Base-by-base conservation (phyloP, 1,284 basidiomycete species). In the Hymenochaete sp. region DNA sequence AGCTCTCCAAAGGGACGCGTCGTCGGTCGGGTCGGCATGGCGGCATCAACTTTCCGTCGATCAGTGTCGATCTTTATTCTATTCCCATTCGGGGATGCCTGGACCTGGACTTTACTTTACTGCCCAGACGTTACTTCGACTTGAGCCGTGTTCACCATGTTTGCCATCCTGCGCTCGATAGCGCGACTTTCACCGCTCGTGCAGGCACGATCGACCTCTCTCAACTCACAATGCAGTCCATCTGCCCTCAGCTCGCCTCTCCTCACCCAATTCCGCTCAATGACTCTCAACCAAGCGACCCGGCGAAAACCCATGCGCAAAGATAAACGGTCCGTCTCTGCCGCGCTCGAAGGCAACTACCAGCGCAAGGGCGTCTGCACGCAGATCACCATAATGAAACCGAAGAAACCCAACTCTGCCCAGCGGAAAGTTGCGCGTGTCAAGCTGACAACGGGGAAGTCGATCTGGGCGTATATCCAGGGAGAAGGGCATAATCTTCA, bases 391-490 rank as follows among this genome's bases (percentile, higher is more conserved):
- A 87, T 81, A 37, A 77, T 73, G 56, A 92, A 87, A 60, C 96
- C 96, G 19, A 97, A 93, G 72, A 99, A 99, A 63, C 96, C 96
- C 53, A 99, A 99, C 67, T 98, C 95, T 33, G 93, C 93, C 36
- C 92, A 97, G 59, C 88, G 96, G 52, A 98, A 98, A 68, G 90
- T 98, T 49, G 93, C 93, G 33, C 78, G 90, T 60, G 84, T 99
- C 55, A 95, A 95, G 69, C 72, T 98, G 41, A 78, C 83, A 26
- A 95, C 86, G 26, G 96, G 96, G 42, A 85, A 89, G 62, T 83
- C 81, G 32, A 75, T 93, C 48, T 85, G 88, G 66, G 93, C 93
- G 11, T 98, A 98, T 62, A 93, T 98, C 46, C 89, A 88, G 32
- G 96, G 96, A 54, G 96, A 98, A 60, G 96, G 96, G 1, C 95